Percentiles rank a stretch among this genome's conserved stretches.
Conservation (phyloP, 257 asterid genomes). For the Craterostigma plantagineum region DNA sequence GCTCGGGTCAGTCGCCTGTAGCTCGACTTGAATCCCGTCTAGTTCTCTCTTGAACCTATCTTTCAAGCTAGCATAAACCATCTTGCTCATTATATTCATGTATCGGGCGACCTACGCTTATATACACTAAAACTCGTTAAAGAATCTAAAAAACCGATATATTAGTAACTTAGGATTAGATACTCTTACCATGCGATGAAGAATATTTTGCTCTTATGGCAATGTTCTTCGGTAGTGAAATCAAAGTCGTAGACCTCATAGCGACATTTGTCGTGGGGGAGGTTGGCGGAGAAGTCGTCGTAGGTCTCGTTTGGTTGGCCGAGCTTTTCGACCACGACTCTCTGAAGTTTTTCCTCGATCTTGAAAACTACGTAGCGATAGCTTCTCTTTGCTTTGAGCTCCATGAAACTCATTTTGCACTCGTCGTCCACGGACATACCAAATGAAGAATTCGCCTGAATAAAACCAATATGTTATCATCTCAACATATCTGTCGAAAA, state of each 20-base stretch:
- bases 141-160: neutral
- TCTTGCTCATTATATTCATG: too few relatives aligned
- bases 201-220: constrained; percentile 35
- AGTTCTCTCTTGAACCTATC: too few relatives aligned
- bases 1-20: too few relatives aligned
- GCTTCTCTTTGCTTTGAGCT: constrained; percentile 27
- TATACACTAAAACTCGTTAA: too few relatives aligned
- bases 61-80: too few relatives aligned
- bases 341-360: constrained; percentile 16
- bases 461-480: neutral
- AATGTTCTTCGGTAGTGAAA: constrained; percentile 28
- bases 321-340: constrained; percentile 22
- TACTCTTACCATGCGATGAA: constrained; percentile 30
- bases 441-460: constrained; percentile 26
- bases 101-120: too few relatives aligned
- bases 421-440: constrained; percentile 27
- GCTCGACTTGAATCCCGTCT: too few relatives aligned
- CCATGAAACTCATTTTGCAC: constrained; percentile 32
- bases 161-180: neutral
- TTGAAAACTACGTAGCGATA: constrained; percentile 20
- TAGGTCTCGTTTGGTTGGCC: constrained; percentile 17
- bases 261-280: constrained; percentile 26
- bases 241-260: constrained; percentile 32
- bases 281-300: constrained; percentile 14
- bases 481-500: neutral